These are phyloP conservation scores for Trifolium pratense DNA, from an alignment of 306 rosid species.

Conservation along the genomic window DNA sequence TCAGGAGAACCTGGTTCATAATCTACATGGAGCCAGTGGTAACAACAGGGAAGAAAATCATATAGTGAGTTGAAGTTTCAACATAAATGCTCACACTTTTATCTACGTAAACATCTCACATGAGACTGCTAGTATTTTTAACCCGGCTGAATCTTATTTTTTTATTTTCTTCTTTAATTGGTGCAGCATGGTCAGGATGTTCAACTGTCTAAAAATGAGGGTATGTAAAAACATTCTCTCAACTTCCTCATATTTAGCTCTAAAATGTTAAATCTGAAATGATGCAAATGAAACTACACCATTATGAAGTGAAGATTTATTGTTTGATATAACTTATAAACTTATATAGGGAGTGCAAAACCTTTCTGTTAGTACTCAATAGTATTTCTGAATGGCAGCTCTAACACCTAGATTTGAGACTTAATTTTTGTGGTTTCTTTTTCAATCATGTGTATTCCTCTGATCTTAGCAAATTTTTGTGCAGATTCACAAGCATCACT, in stretches of 20 bases:
- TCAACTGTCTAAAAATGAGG: conserved; percentile 62
- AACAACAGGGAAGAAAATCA: conserved; percentile 56
- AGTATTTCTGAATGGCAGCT: conserved; percentile 36
- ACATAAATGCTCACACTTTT: conserved; percentile 32
- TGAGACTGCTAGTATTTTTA: conserved; percentile 36
- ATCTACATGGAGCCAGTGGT: conserved; percentile 49
- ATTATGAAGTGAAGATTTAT: conserved; percentile 14
- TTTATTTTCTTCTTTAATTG: conserved; percentile 45
- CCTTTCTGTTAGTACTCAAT: conserved; percentile 24
- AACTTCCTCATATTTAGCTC: conserved; percentile 30
- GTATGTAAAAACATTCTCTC: conserved; percentile 56
- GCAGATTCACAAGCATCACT: conserved; percentile 61
- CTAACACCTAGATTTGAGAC: conserved; percentile 24
- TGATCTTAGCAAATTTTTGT: conserved; percentile 30
- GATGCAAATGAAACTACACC: conserved; percentile 13
- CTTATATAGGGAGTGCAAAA: conserved; percentile 14
- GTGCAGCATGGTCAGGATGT: conserved; percentile 64
- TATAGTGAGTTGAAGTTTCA: conserved; percentile 61
- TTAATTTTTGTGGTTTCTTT: conserved; percentile 13
- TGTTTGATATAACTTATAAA: background rate
- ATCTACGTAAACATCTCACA: conserved; percentile 25
- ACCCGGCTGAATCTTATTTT: conserved; percentile 36
- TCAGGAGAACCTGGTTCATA: conserved; percentile 51
- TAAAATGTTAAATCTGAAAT: conserved; percentile 15
- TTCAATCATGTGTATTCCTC: conserved; percentile 24